phyloP scores from a whole-genome alignment of 352 stramenopile species.

The Pythium phragmitis region DNA sequence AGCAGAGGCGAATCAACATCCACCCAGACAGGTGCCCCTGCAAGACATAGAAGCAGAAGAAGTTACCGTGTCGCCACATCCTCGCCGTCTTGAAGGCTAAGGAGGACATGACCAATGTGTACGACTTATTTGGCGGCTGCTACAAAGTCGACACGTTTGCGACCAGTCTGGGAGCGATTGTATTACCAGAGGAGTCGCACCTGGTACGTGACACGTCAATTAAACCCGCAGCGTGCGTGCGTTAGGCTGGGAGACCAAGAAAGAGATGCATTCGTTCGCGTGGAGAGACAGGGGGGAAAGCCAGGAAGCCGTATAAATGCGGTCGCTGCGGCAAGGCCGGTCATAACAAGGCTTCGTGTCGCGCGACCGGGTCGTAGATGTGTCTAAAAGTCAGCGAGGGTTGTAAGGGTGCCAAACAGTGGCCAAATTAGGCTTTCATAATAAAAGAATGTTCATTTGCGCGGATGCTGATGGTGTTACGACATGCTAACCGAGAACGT shows the following conservation, averaged over 20 bases:
- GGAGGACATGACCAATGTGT: background rate
- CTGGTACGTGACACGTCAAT: background rate
- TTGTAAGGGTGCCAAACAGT: no score
- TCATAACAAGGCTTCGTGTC: no score
- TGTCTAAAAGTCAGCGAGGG: no score
- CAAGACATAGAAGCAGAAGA: conserved; percentile 6
- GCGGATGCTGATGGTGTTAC: no score
- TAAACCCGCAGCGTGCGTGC: background rate
- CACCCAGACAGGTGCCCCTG: conserved; percentile 10
- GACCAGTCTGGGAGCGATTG: background rate
- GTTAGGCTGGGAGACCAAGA: conserved; percentile 19
- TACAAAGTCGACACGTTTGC: conserved; percentile 15
- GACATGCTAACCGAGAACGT: no score
- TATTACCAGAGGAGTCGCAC: conserved; percentile 13
- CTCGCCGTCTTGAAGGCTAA: conserved; percentile 3
- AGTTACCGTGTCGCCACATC: conserved; percentile 21
- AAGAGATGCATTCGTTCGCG: conserved; percentile 24
- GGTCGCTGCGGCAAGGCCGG: no score
- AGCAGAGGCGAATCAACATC: conserved; percentile 10
- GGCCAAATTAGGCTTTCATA: no score
- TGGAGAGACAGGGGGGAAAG: conserved; percentile 5
- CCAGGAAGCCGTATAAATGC: no score
- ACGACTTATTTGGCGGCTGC: conserved; percentile 3
- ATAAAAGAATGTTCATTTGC: no score
- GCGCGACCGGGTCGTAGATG: no score